phyloP scores from a whole-genome alignment of 164 flowering plant genomes.

The Kingdonia uniflora region DNA sequence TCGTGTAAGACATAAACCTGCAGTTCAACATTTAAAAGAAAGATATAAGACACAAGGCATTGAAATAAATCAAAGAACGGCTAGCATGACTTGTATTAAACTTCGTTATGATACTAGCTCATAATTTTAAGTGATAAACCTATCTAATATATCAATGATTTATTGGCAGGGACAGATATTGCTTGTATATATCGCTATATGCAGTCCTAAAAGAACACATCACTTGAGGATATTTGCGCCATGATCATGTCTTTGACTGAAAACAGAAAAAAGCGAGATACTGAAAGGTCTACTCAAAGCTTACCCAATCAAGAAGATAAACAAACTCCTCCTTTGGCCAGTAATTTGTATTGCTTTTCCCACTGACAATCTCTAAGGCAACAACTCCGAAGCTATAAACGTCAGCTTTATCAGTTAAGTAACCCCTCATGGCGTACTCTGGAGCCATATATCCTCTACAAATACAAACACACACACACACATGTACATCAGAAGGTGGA shows the following conservation, averaged over 20 bases:
- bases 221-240: no score
- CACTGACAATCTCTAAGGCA: constrained; percentile 69
- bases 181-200: no score
- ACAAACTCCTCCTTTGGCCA: constrained; percentile 40
- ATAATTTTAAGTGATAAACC: no score
- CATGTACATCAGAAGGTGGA: no score
- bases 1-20: constrained; percentile 67
- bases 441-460: constrained; percentile 94
- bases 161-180: no score
- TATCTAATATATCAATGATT: no score
- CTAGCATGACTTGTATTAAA: neutral
- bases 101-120: no score
- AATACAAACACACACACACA: neutral
- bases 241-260: no score
- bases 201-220: no score
- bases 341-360: constrained; percentile 58
- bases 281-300: no score
- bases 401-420: constrained; percentile 81
- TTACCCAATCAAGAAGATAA: constrained; percentile 84
- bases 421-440: constrained; percentile 82
- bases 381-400: constrained; percentile 82
- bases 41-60: no score
- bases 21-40: neutral
- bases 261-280: no score
- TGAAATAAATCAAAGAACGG: neutral